A percentile compares a stretch with the other conserved stretches of the same genome.
Evolutionary conservation across 768 basidiomycete genomes (phyloP).

Genomic region (Coprinopsis sp.): DNA sequence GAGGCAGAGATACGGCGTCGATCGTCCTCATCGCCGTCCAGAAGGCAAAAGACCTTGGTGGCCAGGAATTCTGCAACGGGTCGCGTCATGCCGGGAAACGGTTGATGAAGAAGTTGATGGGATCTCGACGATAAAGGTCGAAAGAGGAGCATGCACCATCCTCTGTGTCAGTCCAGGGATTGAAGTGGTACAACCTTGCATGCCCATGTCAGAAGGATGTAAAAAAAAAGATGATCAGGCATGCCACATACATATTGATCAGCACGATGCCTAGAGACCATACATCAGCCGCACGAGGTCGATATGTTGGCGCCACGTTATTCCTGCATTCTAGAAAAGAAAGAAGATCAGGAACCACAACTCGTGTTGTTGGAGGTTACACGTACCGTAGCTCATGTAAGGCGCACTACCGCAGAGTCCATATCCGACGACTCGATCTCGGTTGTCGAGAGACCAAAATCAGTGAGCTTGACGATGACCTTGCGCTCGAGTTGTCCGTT

Average conservation of each 20-base stretch:
- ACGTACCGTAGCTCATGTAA: conserved; percentile 95
- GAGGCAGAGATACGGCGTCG: conserved; percentile 67
- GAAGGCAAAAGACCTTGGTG: conserved; percentile 76
- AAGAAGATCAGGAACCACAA: conserved; percentile 12
- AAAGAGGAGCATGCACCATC: conserved; percentile 80
- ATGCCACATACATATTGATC: conserved; percentile 79
- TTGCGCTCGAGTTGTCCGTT: conserved; percentile 68
- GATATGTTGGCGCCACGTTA: conserved; percentile 92
- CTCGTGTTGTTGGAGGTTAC: conserved; percentile 4
- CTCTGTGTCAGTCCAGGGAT: conserved; percentile 96
- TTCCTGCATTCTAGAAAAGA: conserved; percentile 83
- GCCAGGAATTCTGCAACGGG: conserved; percentile 87
- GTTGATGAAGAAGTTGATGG: conserved; percentile 80
- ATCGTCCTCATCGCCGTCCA: conserved; percentile 56
- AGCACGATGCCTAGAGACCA: conserved; percentile 99
- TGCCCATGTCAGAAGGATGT: conserved; percentile 10
- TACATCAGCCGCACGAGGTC: conserved; percentile 92
- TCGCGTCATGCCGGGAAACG: conserved; percentile 85
- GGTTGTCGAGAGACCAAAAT: conserved; percentile 92
- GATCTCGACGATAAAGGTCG: conserved; percentile 70
- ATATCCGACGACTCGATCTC: conserved; percentile 90
- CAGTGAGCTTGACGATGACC: conserved; percentile 93
- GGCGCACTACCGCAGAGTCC: conserved; percentile 98
- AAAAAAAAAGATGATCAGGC: conserved; percentile 7
- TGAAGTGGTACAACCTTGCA: conserved; percentile 89